Evolutionary conservation across 2,329 filamentous ascomycete genomes (phyloP).

Genomic region (Aspergillus novofumigatus): DNA sequence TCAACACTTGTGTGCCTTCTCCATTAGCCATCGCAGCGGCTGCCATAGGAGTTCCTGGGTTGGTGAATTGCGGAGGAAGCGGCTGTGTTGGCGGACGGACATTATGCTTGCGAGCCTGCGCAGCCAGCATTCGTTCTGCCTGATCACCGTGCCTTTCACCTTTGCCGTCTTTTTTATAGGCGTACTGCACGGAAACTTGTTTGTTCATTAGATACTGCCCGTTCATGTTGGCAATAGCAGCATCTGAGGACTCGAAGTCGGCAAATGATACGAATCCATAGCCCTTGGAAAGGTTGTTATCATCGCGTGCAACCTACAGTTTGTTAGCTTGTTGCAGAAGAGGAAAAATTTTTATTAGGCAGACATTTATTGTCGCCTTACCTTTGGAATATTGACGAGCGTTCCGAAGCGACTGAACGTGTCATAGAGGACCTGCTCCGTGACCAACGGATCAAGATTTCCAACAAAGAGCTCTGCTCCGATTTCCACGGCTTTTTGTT

Average conservation of each 20-base stretch:
- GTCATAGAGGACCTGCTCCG: conserved; percentile 94
- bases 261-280: conserved; percentile 94
- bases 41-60: conserved; percentile 36
- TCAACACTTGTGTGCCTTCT: conserved; percentile 34
- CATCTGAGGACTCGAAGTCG: conserved; percentile 89
- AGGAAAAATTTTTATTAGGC: neutral
- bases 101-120: conserved; percentile 90
- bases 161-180: conserved; percentile 98
- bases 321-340: conserved; percentile 21
- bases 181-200: conserved; percentile 93
- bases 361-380: conserved; percentile 33
- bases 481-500: conserved; percentile 87
- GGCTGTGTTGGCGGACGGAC: conserved; percentile 77
- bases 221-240: conserved; percentile 87
- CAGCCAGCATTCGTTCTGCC: conserved; percentile 85
- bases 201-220: conserved; percentile 97
- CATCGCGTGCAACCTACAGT: conserved; percentile 68
- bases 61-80: conserved; percentile 69
- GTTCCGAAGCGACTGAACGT: conserved; percentile 90
- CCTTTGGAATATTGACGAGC: conserved; percentile 79
- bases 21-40: conserved; percentile 45
- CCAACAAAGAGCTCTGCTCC: conserved; percentile 96
- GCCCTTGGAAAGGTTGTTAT: conserved; percentile 82
- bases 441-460: conserved; percentile 89
- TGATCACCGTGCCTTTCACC: conserved; percentile 93